Conservation (phyloP, 768 basidiomycete species). For the Boletus bicolor region DNA sequence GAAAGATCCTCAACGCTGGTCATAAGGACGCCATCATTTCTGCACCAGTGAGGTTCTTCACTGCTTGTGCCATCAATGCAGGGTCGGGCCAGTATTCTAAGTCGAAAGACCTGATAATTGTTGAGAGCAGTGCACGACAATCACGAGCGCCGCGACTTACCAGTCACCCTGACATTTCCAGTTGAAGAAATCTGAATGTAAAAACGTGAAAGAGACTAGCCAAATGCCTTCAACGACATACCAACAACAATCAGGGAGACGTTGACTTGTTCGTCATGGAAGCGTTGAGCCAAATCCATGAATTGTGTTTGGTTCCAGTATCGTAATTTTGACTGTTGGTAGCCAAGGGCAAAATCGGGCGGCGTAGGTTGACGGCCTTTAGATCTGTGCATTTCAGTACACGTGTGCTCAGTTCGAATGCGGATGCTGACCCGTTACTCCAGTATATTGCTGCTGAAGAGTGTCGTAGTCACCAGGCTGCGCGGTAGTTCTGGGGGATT, state of each 20-base stretch:
- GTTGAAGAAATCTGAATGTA: not conserved
- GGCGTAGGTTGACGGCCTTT: slow-evolving; percentile 21
- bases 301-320: slow-evolving; percentile 36
- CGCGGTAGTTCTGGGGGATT: slow-evolving; percentile 14
- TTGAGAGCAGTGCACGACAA: too few relatives aligned
- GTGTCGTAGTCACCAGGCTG: slow-evolving; percentile 37
- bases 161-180: not conserved
- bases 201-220: not conserved
- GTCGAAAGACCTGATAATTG: too few relatives aligned
- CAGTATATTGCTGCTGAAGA: slow-evolving; percentile 36
- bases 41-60: not conserved
- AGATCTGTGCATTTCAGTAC: not conserved
- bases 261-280: slow-evolving; percentile 32
- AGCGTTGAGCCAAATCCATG: slow-evolving; percentile 31
- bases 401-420: not conserved
- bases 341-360: slow-evolving; percentile 36
- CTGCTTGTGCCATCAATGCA: too few relatives aligned
- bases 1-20: too few relatives aligned
- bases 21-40: not conserved
- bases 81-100: too few relatives aligned
- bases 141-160: not conserved
- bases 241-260: slow-evolving; percentile 38
- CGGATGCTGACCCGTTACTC: slow-evolving; percentile 30
- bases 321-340: slow-evolving; percentile 34
- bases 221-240: slow-evolving; percentile 1